Percentiles rank a stretch among this genome's conserved stretches.
Conservation (phyloP, 23 red algal genomes). For the Chondrus crispus region DNA sequence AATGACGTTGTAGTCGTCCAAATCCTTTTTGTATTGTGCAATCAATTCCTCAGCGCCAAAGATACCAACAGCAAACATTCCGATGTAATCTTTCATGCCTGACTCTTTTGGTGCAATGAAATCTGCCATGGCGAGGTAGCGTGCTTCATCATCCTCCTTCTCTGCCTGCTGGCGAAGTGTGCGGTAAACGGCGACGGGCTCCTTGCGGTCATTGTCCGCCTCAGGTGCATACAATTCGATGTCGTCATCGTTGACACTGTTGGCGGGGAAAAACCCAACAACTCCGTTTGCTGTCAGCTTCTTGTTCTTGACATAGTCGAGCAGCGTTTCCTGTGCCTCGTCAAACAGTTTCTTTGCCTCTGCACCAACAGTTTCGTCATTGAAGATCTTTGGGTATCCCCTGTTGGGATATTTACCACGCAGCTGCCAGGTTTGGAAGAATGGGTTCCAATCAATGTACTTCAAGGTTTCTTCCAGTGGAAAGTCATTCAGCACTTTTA, state of each 20-base stretch:
- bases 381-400: slow-evolving; percentile 87
- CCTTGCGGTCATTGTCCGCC: slow-evolving; percentile 36
- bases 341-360: slow-evolving; percentile 80
- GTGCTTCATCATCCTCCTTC: slow-evolving; percentile 73
- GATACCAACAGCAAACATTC: slow-evolving; percentile 87
- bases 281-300: slow-evolving; percentile 52
- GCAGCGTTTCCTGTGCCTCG: slow-evolving; percentile 57
- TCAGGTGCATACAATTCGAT: slow-evolving; percentile 74
- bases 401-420: slow-evolving; percentile 87
- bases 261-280: slow-evolving; percentile 69
- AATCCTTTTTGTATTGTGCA: slow-evolving; percentile 49
- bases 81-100: slow-evolving; percentile 77
- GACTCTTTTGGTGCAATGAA: slow-evolving; percentile 69
- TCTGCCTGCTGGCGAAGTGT: slow-evolving; percentile 76
- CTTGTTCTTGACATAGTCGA: slow-evolving; percentile 48
- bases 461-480: slow-evolving; percentile 34
- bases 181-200: slow-evolving; percentile 40
- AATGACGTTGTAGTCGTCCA: slow-evolving; percentile 75
- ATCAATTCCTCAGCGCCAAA: slow-evolving; percentile 72
- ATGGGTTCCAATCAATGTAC: slow-evolving; percentile 87
- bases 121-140: slow-evolving; percentile 75
- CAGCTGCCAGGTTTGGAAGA: slow-evolving; percentile 91
- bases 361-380: slow-evolving; percentile 67
- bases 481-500: slow-evolving; percentile 46
- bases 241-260: slow-evolving; percentile 63